Evolutionary conservation across 2,329 filamentous ascomycete genomes (phyloP), one percentile per base, ranked within the genome.

Genomic region (Fusarium chuoi): DNA sequence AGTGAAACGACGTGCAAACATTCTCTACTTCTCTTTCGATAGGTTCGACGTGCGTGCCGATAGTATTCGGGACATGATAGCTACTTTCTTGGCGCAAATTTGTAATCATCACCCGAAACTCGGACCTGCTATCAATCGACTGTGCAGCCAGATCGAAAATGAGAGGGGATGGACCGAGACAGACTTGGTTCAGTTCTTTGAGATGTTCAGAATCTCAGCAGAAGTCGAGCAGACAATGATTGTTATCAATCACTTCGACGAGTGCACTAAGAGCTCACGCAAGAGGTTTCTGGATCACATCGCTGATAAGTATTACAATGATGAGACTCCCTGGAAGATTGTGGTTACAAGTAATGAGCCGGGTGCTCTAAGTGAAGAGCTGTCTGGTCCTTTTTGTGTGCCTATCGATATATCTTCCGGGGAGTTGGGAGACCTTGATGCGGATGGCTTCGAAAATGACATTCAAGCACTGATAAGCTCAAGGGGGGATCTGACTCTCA

Each of bases 1-100:
- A 0, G 7, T 4, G 4, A 44, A 20, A 7, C 45, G 33, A 6
- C n/a, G 35, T 0, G 30, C 7, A 6, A 59, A n/a, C 4, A 35
- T 65, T 3, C 65, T 68, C 1, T 65, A 54, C 17, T 68, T 65
- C 26, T 65, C 61, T 3, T 68, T 65, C 15, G 26, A 65, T 2
- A 54, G 10, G 20, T 68, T 48, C 8, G 61, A 68, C 4, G 61
- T 68, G 5, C 65, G 65, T 6, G 56, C 52, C 20, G 46, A 68
- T 8, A 59, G 52, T 7, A 68, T 68, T 28, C 41, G 65, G 28
- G 61, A 68, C 10, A 52, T 65, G 45, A 65, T 65, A 6, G 61
- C 61, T 0, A 68, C 61, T 0, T 65, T 65, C 2, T 5, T 68
- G 13, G 52, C 65, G 0, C 65, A 68, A 14, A 68, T 68, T 1